Evolutionary conservation across 1,139 yeast species (phyloP).

Genomic region (Blastobotrys buckinghamii): DNA sequence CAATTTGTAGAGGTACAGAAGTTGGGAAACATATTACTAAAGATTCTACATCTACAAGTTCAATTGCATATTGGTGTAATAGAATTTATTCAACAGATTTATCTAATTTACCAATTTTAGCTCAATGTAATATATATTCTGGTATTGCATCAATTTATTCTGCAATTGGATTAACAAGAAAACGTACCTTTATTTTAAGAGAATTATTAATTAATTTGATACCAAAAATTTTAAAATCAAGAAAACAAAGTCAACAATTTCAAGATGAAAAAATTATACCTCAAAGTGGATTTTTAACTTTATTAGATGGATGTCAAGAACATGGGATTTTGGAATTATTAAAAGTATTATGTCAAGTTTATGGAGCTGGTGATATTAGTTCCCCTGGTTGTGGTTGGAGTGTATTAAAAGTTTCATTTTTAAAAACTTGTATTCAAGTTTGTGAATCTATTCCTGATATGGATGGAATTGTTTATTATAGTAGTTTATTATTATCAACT

Average conservation of each 20-base stretch:
- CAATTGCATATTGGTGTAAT: conserved; percentile 34
- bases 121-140: conserved; percentile 46
- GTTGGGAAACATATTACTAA: conserved; percentile 23
- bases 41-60: conserved; percentile 23
- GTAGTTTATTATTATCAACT: conserved; percentile 49
- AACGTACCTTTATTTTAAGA: conserved; percentile 63
- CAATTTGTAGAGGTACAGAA: conserved; percentile 35
- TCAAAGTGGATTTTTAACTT: conserved; percentile 7
- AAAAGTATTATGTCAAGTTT: conserved; percentile 28
- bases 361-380: conserved; percentile 29
- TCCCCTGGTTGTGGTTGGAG: conserved; percentile 46
- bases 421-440: conserved; percentile 50
- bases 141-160: conserved; percentile 62
- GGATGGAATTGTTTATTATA: conserved; percentile 42
- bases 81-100: conserved; percentile 45
- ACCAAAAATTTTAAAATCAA: conserved; percentile 13
- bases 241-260: conserved; percentile 12
- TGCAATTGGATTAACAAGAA: conserved; percentile 56
- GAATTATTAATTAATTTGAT: conserved; percentile 44
- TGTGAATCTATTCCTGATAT: conserved; percentile 48
- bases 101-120: conserved; percentile 36
- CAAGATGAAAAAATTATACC: conserved; percentile 6
- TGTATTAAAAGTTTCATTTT: conserved; percentile 50
- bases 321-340: conserved; percentile 24
- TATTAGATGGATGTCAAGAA: conserved; percentile 20